Conservation (phyloP, 306 rosid species). For the Quercus aquifolioides region DNA sequence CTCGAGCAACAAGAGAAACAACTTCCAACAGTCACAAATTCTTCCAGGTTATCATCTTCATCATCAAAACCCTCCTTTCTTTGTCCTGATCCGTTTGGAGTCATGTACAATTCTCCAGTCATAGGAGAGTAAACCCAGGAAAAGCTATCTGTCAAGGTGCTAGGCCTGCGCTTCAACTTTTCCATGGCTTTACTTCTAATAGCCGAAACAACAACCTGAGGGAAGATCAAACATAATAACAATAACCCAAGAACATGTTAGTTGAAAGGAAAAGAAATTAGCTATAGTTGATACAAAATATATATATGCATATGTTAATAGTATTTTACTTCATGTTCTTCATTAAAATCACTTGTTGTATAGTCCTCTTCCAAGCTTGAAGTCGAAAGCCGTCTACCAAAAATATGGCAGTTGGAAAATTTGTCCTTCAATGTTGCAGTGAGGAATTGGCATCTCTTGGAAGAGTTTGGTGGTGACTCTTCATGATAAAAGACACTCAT, state of each 20-base stretch:
- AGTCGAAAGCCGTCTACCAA: constrained; percentile 29
- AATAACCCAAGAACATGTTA: not conserved
- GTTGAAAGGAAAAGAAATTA: not conserved
- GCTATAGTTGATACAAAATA: not conserved
- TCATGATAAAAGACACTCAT: constrained; percentile 78
- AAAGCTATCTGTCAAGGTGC: constrained; percentile 40
- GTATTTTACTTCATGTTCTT: constrained; percentile 59
- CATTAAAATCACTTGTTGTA: constrained; percentile 51
- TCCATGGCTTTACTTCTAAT: constrained; percentile 69
- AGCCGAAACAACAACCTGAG: constrained; percentile 65
- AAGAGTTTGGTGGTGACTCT: constrained; percentile 49
- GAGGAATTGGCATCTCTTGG: constrained; percentile 52
- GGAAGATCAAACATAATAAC: not conserved
- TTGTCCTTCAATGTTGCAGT: constrained; percentile 57
- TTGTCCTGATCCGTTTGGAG: constrained; percentile 19
- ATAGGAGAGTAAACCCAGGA: constrained; percentile 56
- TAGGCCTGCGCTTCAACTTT: constrained; percentile 50
- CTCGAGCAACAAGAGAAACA: constrained; percentile 58
- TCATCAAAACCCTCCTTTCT: constrained; percentile 22
- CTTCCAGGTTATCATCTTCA: constrained; percentile 46
- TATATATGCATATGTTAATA: not conserved
- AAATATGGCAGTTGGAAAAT: constrained; percentile 49
- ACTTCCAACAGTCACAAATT: constrained; percentile 63
- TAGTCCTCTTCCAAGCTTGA: constrained; percentile 52
- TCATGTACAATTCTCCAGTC: constrained; percentile 48